Evolutionary conservation across 352 stramenopile genomes (phyloP).

Genomic region (Phytophthora pistaciae): DNA sequence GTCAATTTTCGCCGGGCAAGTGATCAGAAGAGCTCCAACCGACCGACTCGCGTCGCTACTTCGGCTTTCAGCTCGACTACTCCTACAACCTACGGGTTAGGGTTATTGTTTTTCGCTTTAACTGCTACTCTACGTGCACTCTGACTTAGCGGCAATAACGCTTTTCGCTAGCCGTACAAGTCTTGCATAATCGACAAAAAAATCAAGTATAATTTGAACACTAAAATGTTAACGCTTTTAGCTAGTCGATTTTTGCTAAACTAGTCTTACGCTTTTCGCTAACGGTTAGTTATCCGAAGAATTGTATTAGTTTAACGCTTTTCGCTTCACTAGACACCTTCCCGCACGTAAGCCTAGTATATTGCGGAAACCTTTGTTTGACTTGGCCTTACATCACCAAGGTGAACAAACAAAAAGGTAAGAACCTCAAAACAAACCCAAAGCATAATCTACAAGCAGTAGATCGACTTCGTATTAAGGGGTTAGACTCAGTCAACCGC

Average conservation of each 20-base stretch:
- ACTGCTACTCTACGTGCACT: too few species aligned
- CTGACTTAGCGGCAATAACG: neutral
- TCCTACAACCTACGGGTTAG: too few species aligned
- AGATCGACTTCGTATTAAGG: neutral
- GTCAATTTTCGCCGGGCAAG: neutral
- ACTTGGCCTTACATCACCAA: neutral
- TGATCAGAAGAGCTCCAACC: neutral
- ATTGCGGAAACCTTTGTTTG: neutral
- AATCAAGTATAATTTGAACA: too few species aligned
- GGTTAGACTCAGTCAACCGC: neutral
- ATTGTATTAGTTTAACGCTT: neutral
- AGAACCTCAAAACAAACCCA: neutral
- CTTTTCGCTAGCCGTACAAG: constrained; percentile 3
- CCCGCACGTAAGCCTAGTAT: neutral
- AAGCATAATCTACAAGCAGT: neutral
- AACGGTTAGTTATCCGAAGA: neutral
- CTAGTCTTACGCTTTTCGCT: neutral
- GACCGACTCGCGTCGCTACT: neutral
- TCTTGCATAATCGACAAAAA: neutral
- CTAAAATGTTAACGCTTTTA: too few species aligned
- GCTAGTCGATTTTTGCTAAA: neutral
- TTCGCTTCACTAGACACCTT: too few species aligned
- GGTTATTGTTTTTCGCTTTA: neutral
- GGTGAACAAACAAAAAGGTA: neutral
- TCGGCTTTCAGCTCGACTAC: too few species aligned